phyloP scores from a whole-genome alignment of 2,329 filamentous ascomycete genomes.

The Microdochium bolleyi region DNA sequence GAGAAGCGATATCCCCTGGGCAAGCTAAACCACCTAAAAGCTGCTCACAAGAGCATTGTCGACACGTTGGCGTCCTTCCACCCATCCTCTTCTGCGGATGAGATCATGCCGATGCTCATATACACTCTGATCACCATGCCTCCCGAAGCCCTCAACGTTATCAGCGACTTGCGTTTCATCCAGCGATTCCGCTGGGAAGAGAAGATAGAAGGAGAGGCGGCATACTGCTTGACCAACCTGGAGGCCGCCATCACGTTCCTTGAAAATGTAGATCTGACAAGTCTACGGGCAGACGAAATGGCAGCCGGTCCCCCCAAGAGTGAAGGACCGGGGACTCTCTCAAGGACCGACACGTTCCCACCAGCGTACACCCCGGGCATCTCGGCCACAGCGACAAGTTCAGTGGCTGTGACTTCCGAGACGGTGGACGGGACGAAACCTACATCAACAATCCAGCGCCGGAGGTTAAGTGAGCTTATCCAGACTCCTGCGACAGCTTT shows the following conservation, averaged over 20 bases:
- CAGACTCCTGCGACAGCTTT: slow-evolving; percentile 77
- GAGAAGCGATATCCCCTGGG: slow-evolving; percentile 81
- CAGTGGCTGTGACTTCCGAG: slow-evolving; percentile 22
- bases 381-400: slow-evolving; percentile 20
- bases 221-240: slow-evolving; percentile 92
- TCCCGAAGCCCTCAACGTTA: slow-evolving; percentile 76
- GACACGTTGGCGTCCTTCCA: slow-evolving; percentile 67
- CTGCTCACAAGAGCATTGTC: slow-evolving; percentile 88
- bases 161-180: slow-evolving; percentile 93
- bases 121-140: slow-evolving; percentile 90
- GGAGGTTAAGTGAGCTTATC: slow-evolving; percentile 78
- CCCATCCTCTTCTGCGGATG: slow-evolving; percentile 84
- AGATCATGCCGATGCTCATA: slow-evolving; percentile 94
- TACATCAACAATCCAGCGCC: slow-evolving; percentile 36
- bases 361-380: slow-evolving; percentile 44
- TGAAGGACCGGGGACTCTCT: slow-evolving; percentile 36
- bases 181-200: slow-evolving; percentile 80
- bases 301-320: slow-evolving; percentile 59
- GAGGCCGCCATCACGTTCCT: slow-evolving; percentile 93
- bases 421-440: slow-evolving; percentile 21
- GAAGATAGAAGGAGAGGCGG: slow-evolving; percentile 87
- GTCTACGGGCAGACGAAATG: slow-evolving; percentile 71
- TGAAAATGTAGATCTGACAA: slow-evolving; percentile 90
- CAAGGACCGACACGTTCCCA: slow-evolving; percentile 47
- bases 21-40: slow-evolving; percentile 82